These are phyloP conservation scores for Gleditsia sinensis DNA, from an alignment of 306 rosid species.

Conservation along the genomic window DNA sequence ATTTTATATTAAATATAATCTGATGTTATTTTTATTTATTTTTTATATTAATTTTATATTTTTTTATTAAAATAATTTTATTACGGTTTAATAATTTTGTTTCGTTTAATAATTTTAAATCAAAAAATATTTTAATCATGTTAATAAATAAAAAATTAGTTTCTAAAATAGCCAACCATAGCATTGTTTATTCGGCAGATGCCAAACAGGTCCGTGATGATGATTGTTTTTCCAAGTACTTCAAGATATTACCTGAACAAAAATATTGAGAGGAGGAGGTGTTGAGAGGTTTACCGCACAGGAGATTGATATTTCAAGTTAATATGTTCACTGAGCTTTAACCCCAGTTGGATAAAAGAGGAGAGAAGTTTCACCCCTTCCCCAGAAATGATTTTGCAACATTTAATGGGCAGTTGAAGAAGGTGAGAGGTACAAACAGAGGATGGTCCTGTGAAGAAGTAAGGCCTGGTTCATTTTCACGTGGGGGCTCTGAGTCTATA, in stretches of 20 bases:
- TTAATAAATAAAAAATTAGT: no score
- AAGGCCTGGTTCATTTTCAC: constrained; percentile 36
- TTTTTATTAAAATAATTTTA: no score
- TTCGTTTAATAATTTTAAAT: no score
- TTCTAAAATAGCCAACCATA: background rate
- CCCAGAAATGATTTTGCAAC: background rate
- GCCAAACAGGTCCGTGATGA: constrained; percentile 3
- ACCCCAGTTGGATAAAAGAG: background rate
- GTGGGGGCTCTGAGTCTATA: constrained; percentile 41
- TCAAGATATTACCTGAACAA: background rate
- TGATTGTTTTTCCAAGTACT: background rate
- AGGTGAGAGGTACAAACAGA: constrained; percentile 9
- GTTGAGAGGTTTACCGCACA: background rate
- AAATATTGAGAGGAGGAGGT: background rate
- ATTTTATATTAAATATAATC: no score
- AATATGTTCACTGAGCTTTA: background rate
- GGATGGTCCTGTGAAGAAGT: constrained; percentile 25
- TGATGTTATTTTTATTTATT: no score
- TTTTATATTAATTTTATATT: no score
- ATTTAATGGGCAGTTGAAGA: constrained; percentile 45
- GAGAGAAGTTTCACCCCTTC: background rate
- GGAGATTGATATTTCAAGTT: background rate
- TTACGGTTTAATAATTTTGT: no score
- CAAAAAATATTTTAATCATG: no score
- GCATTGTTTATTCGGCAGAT: background rate